phyloP scores from a whole-genome alignment of 257 asterid species.

The Jacaranda mimosifolia region DNA sequence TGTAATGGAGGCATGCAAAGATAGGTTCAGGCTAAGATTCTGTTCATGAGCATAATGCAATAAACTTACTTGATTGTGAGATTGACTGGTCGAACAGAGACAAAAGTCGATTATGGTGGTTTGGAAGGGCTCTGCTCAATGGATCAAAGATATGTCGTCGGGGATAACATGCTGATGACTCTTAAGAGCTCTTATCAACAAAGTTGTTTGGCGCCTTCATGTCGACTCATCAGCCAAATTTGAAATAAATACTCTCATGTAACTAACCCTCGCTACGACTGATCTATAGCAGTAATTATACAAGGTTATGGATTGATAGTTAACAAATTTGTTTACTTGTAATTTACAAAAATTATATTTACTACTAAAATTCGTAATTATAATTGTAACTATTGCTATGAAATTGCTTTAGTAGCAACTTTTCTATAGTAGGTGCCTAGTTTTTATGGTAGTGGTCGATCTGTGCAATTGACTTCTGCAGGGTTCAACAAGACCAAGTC shows the following conservation, averaged over 20 bases:
- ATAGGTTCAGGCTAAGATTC: constrained; percentile 35
- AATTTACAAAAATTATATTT: no score
- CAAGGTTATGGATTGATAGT: no score
- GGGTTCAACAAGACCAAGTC: background rate
- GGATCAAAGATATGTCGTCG: constrained; percentile 16
- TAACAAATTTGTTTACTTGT: no score
- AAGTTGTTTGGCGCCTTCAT: background rate
- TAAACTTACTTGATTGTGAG: constrained; percentile 24
- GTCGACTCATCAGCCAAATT: no score
- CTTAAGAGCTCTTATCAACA: constrained; percentile 26
- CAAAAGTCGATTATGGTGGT: background rate
- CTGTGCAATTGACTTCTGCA: background rate
- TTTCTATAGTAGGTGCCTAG: no score
- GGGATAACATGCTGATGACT: constrained; percentile 23
- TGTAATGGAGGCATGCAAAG: constrained; percentile 27
- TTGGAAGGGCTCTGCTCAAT: constrained; percentile 17
- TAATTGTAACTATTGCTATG: no score
- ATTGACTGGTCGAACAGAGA: background rate
- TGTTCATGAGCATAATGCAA: constrained; percentile 28
- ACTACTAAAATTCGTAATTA: no score
- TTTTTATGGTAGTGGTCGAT: background rate
- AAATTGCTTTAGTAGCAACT: no score
- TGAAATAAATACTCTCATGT: no score
- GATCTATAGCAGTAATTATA: no score
- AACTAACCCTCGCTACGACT: background rate